Base-by-base conservation (phyloP, 1,284 basidiomycete species). In the Malassezia furfur region DNA sequence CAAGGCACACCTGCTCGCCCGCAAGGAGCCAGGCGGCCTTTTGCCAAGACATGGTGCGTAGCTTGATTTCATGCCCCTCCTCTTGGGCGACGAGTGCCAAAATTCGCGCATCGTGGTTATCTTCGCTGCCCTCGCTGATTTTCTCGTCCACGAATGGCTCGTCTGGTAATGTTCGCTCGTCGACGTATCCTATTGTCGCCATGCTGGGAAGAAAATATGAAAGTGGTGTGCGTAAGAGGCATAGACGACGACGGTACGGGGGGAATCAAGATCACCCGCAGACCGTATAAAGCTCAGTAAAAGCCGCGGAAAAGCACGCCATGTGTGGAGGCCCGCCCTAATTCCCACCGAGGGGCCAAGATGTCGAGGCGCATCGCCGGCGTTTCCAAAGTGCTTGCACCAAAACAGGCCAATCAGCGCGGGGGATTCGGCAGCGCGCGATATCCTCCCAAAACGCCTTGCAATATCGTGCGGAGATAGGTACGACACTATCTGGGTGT, bases 1-100 rank as follows among this genome's bases (percentile, higher is more conserved):
- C 68, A 7, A 72, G 62, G 47, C 66, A 65, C 21, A 70, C 68
- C 38, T 70, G 68, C 35, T 70, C 69, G 36, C 66, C 65, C 46
- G 66, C 65, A 6, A 71, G 60, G 0, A 71, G 54, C 0, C 63
- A 28, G 2, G 66, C 62, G 1, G 58, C 43, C 53, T 67, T 68
- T 35, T 68, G 62, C 69, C 69, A 72, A 3, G 64, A 61, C 11
- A 67, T 57, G 0, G 66, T 65, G 1, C 66, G 57, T 3, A 48
- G 38, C 38, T 48, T 48, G 36, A 48, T 48, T n/a, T 48, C 47
- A 28, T 48, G 47, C 17, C 19, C 10, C 3, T 48, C 8, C 14
- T 48, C 47, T 19, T 48, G 32, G 11, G 10, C 34, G 15, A 48
- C 35, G 9, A 48, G 38, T 7, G 47, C 34, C 9, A 10, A 7